phyloP scores from a whole-genome alignment of 2,329 filamentous ascomycete genomes.

The Fusarium compactum region DNA sequence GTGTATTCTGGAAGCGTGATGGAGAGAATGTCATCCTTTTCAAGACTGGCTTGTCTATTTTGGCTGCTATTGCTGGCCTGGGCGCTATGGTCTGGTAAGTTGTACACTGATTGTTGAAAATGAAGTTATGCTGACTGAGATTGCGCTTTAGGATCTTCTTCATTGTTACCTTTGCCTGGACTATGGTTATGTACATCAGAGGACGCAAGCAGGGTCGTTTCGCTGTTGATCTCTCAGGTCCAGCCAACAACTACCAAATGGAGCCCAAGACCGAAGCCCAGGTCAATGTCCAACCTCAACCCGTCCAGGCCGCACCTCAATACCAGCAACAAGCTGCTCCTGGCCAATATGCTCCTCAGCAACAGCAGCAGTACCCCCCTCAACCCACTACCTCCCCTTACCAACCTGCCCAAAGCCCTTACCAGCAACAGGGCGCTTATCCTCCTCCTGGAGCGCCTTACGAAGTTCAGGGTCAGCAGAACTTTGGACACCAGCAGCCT shows the following conservation, averaged over 20 bases:
- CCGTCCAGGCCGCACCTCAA: conserved; percentile 27
- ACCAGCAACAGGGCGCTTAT: conserved; percentile 48
- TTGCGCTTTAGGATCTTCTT: conserved; percentile 53
- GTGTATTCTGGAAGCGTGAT: conserved; percentile 41
- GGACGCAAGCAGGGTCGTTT: conserved; percentile 56
- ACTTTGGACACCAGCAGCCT: conserved; percentile 19
- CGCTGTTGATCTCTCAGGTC: conserved; percentile 33
- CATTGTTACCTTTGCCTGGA: conserved; percentile 54
- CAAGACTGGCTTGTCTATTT: conserved; percentile 51
- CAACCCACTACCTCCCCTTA: conserved; percentile 31
- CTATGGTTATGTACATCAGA: conserved; percentile 51
- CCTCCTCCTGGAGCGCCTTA: conserved; percentile 40
- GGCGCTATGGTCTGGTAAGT: conserved; percentile 59
- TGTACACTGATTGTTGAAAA: fast-evolving
- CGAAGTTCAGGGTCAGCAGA: conserved; percentile 36
- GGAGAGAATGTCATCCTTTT: conserved; percentile 50
- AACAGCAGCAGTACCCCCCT: conserved; percentile 28
- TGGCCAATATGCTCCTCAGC: conserved; percentile 26
- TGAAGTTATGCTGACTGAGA: conserved; percentile 1
- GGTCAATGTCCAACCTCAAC: conserved; percentile 40
- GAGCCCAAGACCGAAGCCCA: conserved; percentile 50
- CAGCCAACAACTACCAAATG: conserved; percentile 49
- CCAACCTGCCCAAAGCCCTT: conserved; percentile 45
- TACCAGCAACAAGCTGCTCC: conserved; percentile 37
- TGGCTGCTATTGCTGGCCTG: conserved; percentile 58